Evolutionary conservation across 2,329 filamentous ascomycete species (phyloP).

Genomic region (Fusarium sarcochroum): DNA sequence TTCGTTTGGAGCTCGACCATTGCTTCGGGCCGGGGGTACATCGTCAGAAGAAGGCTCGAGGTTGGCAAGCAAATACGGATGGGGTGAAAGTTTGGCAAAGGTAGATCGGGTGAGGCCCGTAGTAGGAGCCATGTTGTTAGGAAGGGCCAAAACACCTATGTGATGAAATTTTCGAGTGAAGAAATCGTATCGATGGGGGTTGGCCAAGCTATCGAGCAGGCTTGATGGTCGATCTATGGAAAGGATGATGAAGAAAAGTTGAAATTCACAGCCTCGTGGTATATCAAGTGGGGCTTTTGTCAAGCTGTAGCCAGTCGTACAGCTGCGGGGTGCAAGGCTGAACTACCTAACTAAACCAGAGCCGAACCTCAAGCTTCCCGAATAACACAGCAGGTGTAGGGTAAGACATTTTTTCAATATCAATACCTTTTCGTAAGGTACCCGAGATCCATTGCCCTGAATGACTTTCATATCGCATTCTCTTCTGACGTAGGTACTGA

Average conservation of each 20-base stretch:
- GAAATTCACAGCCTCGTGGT: slow-evolving; percentile 46
- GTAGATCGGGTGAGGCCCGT: slow-evolving; percentile 71
- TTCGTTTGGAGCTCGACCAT: slow-evolving; percentile 80
- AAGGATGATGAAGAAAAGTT: slow-evolving; percentile 49
- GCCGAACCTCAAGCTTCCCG: too few species aligned
- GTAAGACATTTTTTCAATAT: slow-evolving; percentile 2
- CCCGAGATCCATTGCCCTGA: too few species aligned
- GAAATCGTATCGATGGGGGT: neutral
- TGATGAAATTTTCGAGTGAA: neutral
- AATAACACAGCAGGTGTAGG: slow-evolving; percentile 2
- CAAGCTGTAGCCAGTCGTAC: slow-evolving; percentile 30
- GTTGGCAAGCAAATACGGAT: slow-evolving; percentile 90
- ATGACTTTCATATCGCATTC: too few species aligned
- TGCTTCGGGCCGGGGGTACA: slow-evolving; percentile 76
- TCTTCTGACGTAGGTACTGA: too few species aligned
- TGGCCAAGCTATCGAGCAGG: neutral
- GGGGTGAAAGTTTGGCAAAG: slow-evolving; percentile 91
- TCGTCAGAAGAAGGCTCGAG: slow-evolving; percentile 73
- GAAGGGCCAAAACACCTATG: neutral
- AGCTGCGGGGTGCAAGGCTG: slow-evolving; percentile 37
- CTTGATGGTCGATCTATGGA: neutral
- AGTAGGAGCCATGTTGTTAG: slow-evolving; percentile 49
- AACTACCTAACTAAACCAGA: slow-evolving; percentile 12
- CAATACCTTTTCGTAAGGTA: neutral
- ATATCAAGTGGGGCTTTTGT: slow-evolving; percentile 3